Evolutionary conservation across 495 filamentous ascomycete genomes (phyloP).

Genomic region (Poronia punctata): DNA sequence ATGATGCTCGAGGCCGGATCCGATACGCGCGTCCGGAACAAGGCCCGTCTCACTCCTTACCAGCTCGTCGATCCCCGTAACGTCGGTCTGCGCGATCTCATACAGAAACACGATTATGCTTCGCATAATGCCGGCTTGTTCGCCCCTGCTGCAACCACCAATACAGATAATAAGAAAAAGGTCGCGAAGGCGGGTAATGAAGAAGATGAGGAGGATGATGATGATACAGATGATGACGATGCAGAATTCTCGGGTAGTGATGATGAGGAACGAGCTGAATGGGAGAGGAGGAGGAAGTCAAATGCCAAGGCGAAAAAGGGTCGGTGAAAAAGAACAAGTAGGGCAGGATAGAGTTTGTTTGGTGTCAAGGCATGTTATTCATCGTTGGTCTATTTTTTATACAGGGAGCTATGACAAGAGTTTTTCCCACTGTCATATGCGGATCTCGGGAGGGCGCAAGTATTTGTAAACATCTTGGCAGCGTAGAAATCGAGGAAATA

Average conservation of each 20-base stretch:
- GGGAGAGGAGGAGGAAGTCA: constrained; percentile 40
- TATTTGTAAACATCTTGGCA: too few species aligned
- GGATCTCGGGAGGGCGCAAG: too few species aligned
- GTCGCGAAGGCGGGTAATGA: constrained; percentile 4
- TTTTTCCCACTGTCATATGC: too few species aligned
- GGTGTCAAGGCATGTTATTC: not conserved
- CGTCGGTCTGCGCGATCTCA: constrained; percentile 52
- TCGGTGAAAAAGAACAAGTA: too few species aligned
- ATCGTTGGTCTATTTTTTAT: not conserved
- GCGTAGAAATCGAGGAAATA: too few species aligned
- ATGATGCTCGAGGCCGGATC: constrained; percentile 89
- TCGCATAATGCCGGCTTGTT: constrained; percentile 45
- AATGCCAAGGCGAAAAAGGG: constrained; percentile 33
- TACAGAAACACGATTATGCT: constrained; percentile 75
- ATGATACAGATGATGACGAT: constrained; percentile 35
- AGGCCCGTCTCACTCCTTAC: constrained; percentile 58
- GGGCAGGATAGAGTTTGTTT: constrained; percentile 7
- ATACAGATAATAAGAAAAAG: too few species aligned
- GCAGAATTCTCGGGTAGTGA: constrained; percentile 48
- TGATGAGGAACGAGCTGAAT: constrained; percentile 46
- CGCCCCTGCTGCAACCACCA: constrained; percentile 29
- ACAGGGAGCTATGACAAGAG: too few species aligned
- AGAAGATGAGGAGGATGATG: constrained; percentile 9
- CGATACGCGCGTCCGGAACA: constrained; percentile 48
- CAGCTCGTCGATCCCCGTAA: constrained; percentile 73